These are phyloP conservation scores for Melaleuca quinquenervia DNA, from an alignment of 345 rosid species.

Conservation along the genomic window DNA sequence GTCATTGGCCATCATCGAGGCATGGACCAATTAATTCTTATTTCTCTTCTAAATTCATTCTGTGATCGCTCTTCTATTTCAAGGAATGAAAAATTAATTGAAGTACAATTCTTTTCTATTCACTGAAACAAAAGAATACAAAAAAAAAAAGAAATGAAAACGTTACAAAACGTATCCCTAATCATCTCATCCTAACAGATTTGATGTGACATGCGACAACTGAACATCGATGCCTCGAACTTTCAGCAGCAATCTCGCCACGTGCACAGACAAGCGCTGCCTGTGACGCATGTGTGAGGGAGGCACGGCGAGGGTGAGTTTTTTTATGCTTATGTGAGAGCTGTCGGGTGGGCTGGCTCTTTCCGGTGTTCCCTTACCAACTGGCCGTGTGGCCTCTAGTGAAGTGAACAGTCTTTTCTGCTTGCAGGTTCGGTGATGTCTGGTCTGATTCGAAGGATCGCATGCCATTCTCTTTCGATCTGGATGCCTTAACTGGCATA, in stretches of 20 bases:
- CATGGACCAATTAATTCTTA: no score
- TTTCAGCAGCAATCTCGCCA: background rate
- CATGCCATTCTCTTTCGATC: background rate
- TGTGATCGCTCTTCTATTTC: no score
- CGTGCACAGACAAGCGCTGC: background rate
- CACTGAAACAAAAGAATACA: no score
- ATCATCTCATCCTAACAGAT: background rate
- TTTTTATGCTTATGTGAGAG: background rate
- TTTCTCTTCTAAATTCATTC: no score
- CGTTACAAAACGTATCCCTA: no score
- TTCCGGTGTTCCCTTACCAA: constrained; percentile 24
- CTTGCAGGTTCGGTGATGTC: background rate
- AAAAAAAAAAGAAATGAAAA: no score
- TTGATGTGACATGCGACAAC: background rate
- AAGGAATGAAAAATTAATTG: no score
- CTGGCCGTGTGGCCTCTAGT: constrained; percentile 5
- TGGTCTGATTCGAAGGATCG: background rate
- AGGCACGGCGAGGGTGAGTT: background rate
- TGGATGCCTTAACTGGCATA: background rate
- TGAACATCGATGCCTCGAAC: background rate
- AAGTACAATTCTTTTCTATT: no score
- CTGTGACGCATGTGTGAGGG: background rate
- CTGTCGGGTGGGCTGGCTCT: background rate
- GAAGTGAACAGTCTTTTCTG: background rate
- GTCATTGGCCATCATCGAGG: no score